Conservation (phyloP, 345 rosid genomes). For the Bruguiera parviflora region DNA sequence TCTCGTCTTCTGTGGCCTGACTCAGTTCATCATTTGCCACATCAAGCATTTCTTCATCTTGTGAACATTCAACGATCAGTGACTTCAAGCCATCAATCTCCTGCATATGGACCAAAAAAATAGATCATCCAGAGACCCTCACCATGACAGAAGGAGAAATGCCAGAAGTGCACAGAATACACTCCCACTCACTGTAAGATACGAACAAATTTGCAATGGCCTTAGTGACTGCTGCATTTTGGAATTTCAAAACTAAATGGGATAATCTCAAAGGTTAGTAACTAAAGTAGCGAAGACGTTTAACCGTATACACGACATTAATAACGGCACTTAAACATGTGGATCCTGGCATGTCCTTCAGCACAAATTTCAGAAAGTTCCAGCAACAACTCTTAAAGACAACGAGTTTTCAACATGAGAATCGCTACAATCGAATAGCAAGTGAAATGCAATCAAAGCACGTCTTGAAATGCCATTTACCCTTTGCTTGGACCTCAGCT, state of each 20-base stretch:
- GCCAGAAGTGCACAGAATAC: background rate
- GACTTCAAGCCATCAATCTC: slow-evolving; percentile 72
- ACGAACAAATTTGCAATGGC: background rate
- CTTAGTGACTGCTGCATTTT: background rate
- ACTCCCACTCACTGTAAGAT: background rate
- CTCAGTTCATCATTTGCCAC: slow-evolving; percentile 68
- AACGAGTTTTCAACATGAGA: too few relatives aligned
- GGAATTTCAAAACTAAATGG: too few relatives aligned
- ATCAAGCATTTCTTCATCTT: slow-evolving; percentile 75
- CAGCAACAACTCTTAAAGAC: too few relatives aligned
- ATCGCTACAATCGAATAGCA: background rate
- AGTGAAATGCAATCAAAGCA: background rate
- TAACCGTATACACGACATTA: too few relatives aligned
- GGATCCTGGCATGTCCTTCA: too few relatives aligned
- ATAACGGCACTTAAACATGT: too few relatives aligned
- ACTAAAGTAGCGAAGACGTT: too few relatives aligned
- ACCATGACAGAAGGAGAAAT: background rate
- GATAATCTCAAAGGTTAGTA: too few relatives aligned
- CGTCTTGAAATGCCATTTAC: slow-evolving; percentile 22
- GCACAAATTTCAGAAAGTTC: too few relatives aligned
- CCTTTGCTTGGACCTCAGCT: slow-evolving; percentile 72
- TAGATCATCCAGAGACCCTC: background rate
- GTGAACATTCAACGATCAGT: slow-evolving; percentile 54
- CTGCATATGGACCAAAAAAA: slow-evolving; percentile 31
- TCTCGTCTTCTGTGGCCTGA: slow-evolving; percentile 59